Conservation (phyloP, 306 rosid species). For the Astragalus glycyphyllos region DNA sequence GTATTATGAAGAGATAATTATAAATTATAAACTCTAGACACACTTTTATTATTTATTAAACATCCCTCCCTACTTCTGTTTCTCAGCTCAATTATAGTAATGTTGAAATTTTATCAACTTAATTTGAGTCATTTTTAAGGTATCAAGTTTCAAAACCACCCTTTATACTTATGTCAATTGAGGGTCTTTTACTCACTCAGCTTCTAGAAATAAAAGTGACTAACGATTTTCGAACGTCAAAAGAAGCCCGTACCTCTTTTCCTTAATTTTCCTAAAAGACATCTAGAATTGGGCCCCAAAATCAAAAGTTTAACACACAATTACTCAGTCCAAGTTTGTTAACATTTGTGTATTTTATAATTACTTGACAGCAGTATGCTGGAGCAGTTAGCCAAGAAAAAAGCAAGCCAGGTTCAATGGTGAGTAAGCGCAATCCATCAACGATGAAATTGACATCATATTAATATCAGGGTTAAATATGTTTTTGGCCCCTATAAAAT, state of each 20-base stretch:
- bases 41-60: too few relatives aligned
- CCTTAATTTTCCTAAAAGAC: neutral
- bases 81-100: too few relatives aligned
- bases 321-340: conserved; percentile 37
- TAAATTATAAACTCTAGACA: too few relatives aligned
- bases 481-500: too few relatives aligned
- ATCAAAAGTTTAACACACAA: conserved; percentile 46
- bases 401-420: conserved; percentile 32
- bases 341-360: conserved; percentile 38
- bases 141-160: conserved; percentile 1
- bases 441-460: conserved; percentile 36
- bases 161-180: neutral
- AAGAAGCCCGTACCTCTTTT: conserved; percentile 23
- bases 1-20: too few relatives aligned
- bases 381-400: conserved; percentile 46
- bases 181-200: neutral
- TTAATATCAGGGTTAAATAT: too few relatives aligned
- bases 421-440: conserved; percentile 35
- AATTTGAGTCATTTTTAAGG: too few relatives aligned
- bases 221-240: neutral
- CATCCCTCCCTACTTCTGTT: too few relatives aligned
- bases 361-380: conserved; percentile 24
- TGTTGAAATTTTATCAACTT: too few relatives aligned
- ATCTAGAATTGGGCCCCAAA: conserved; percentile 31
- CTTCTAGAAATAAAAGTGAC: conserved; percentile 18